These are phyloP conservation scores for Mimosa bimucronata DNA, from an alignment of 306 rosid species.

Conservation along the genomic window DNA sequence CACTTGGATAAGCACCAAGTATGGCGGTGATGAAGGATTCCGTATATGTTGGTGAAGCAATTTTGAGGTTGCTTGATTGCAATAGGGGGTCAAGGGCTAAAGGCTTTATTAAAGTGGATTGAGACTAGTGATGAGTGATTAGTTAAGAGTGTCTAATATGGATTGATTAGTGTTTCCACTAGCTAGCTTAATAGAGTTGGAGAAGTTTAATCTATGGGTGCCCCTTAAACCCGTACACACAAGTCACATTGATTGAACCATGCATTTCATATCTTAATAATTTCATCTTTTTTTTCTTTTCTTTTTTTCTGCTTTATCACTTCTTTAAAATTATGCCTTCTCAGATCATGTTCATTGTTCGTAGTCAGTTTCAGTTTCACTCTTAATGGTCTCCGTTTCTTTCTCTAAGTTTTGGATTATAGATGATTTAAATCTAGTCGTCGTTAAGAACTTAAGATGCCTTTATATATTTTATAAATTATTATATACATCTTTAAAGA, in stretches of 20 bases:
- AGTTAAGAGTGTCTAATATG: neutral
- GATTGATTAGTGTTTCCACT: constrained; percentile 4
- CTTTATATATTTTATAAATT: neutral
- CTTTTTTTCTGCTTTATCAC: neutral
- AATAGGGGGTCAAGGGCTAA: neutral
- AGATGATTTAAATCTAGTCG: neutral
- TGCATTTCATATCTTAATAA: neutral
- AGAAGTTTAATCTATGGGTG: neutral
- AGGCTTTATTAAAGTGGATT: constrained; percentile 7
- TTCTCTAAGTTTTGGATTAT: neutral
- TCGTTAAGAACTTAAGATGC: neutral
- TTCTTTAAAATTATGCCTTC: neutral
- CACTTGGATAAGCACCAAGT: neutral
- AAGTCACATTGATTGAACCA: neutral
- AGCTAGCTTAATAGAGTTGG: neutral
- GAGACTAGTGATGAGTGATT: neutral
- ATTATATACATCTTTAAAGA: neutral
- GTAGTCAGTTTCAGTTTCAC: neutral
- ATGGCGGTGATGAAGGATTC: neutral
- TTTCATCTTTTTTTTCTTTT: neutral
- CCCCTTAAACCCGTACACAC: neutral
- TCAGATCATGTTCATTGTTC: neutral
- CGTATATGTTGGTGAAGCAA: neutral
- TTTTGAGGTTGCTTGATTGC: neutral
- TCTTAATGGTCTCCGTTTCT: neutral